A percentile compares a stretch with the other conserved stretches of the same genome.
These are phyloP conservation scores for Yueomyces sinensis DNA, from an alignment of 805 yeast genomes.

Conservation along the genomic window DNA sequence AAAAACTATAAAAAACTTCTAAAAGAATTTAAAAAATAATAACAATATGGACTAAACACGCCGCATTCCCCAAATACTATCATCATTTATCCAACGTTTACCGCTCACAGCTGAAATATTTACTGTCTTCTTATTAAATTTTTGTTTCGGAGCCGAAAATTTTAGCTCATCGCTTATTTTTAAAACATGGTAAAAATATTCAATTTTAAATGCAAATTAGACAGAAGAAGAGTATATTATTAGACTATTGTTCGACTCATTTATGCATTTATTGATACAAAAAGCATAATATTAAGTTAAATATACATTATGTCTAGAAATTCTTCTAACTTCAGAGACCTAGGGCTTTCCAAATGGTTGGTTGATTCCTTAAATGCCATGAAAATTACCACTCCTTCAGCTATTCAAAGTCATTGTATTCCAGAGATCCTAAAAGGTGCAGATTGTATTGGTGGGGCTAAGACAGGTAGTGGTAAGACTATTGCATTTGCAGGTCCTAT, in stretches of 20 bases:
- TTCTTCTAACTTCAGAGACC: neutral
- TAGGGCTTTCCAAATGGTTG: constrained; percentile 84
- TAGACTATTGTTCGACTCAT: too few species aligned
- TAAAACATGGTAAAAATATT: too few species aligned
- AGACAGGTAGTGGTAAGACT: constrained; percentile 96
- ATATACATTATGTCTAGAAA: neutral
- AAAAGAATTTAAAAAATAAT: neutral
- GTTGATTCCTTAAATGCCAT: constrained; percentile 66
- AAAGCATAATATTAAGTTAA: too few species aligned
- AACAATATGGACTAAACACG: neutral
- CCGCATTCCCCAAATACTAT: too few species aligned
- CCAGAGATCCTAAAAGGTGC: constrained; percentile 67
- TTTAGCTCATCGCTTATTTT: neutral
- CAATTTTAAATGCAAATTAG: too few species aligned
- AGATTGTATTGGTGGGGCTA: constrained; percentile 97
- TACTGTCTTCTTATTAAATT: too few species aligned
- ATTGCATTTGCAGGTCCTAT: constrained; percentile 97
- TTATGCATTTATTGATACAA: too few species aligned
- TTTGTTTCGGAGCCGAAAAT: neutral
- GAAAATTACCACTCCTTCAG: constrained; percentile 74
- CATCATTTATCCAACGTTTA: too few species aligned
- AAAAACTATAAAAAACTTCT: too few species aligned
- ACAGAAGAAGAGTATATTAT: too few species aligned
- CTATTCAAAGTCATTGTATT: constrained; percentile 78
- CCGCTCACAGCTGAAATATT: too few species aligned